Evolutionary conservation across 108 stramenopile species (phyloP).

Genomic region (Pseudonitzschia multiseries): DNA sequence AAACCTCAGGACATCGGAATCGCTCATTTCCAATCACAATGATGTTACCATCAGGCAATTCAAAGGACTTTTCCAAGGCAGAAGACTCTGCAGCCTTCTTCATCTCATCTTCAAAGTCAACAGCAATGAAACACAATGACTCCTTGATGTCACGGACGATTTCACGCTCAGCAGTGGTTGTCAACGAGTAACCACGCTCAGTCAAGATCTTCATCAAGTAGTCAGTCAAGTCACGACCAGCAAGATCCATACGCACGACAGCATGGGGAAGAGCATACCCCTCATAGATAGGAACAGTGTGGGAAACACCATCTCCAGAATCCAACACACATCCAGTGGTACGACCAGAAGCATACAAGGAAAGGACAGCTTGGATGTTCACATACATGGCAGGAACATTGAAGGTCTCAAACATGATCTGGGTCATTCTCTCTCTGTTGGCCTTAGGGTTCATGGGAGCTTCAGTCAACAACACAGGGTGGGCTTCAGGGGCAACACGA

Average conservation of each 20-base stretch:
- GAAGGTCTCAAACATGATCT: conserved; percentile 99
- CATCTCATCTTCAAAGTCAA: conserved; percentile 83
- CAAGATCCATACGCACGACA: conserved; percentile 80
- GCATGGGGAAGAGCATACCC: conserved; percentile 91
- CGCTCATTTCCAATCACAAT: conserved; percentile 46
- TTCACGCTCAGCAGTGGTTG: conserved; percentile 84
- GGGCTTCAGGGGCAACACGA: conserved; percentile 89
- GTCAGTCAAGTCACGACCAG: conserved; percentile 86
- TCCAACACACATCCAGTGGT: conserved; percentile 90
- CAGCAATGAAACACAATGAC: conserved; percentile 76
- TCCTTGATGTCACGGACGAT: conserved; percentile 87
- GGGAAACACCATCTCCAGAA: conserved; percentile 84
- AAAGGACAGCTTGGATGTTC: conserved; percentile 94
- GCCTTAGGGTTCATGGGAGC: conserved; percentile 98
- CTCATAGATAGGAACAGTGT: conserved; percentile 91
- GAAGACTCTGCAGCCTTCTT: conserved; percentile 81
- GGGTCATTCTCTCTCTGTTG: conserved; percentile 96
- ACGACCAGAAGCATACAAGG: conserved; percentile 83
- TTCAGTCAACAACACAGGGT: conserved; percentile 96
- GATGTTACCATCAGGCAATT: conserved; percentile 74
- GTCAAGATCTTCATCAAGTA: conserved; percentile 88
- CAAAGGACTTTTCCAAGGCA: conserved; percentile 80
- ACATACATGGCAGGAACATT: conserved; percentile 98
- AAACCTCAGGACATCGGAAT: conserved; percentile 84
- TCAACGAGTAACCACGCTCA: conserved; percentile 82